Percentiles rank a stretch among this genome's conserved stretches.
phyloP scores from a whole-genome alignment of 1,284 basidiomycete genomes.

The Erythrobasidium hasegawianum region DNA sequence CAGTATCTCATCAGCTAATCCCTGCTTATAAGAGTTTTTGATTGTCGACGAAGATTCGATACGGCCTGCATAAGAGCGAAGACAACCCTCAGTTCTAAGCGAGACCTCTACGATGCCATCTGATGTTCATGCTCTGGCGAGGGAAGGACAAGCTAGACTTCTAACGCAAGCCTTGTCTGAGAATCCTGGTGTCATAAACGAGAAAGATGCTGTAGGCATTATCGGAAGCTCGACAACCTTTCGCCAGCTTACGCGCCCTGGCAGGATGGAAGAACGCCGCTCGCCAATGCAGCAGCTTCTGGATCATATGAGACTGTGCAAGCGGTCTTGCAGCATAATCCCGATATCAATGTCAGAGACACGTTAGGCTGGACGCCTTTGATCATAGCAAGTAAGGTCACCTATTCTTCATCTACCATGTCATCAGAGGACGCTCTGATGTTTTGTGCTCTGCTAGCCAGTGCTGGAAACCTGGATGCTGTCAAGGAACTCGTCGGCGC shows the following conservation, averaged over 20 bases:
- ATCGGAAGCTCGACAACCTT: not conserved
- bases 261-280: conserved; percentile 79
- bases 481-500: conserved; percentile 76
- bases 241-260: not conserved
- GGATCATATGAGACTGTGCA: conserved; percentile 64
- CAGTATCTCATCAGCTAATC: too few species aligned
- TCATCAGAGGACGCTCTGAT: conserved; percentile 6
- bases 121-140: not conserved
- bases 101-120: conserved; percentile 20
- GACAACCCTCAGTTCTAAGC: too few species aligned
- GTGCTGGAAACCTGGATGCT: conserved; percentile 72
- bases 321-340: conserved; percentile 66
- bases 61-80: too few species aligned
- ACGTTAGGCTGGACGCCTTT: conserved; percentile 77
- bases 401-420: conserved; percentile 28
- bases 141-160: conserved; percentile 31
- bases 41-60: too few species aligned
- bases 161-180: conserved; percentile 28
- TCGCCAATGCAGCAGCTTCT: conserved; percentile 83
- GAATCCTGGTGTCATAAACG: conserved; percentile 27
- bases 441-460: conserved; percentile 54
- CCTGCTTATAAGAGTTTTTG: too few species aligned
- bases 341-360: conserved; percentile 69
- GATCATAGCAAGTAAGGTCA: conserved; percentile 70
- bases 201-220: conserved; percentile 35